Conservation (phyloP, 257 asterid species). For the Apocynum venetum region DNA sequence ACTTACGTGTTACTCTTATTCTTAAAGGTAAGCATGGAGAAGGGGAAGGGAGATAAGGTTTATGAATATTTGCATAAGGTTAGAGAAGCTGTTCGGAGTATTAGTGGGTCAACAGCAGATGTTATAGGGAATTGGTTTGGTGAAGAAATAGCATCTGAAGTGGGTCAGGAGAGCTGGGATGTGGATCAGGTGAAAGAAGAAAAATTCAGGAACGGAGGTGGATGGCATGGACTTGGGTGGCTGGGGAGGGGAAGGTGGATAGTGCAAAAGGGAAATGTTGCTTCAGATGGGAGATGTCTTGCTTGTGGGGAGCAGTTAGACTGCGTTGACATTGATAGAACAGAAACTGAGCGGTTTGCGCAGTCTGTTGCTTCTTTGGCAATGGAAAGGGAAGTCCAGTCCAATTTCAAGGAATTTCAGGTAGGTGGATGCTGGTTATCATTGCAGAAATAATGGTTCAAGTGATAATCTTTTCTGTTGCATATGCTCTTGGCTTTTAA, state of each 20-base stretch:
- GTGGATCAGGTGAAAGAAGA: slow-evolving; percentile 54
- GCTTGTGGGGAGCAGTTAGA: slow-evolving; percentile 56
- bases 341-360: slow-evolving; percentile 69
- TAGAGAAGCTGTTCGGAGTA: slow-evolving; percentile 47
- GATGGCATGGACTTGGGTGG: slow-evolving; percentile 98
- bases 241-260: slow-evolving; percentile 79
- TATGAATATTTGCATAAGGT: slow-evolving; percentile 84
- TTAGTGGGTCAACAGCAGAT: slow-evolving; percentile 52
- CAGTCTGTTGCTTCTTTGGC: slow-evolving; percentile 81
- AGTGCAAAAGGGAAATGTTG: slow-evolving; percentile 39
- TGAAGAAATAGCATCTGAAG: slow-evolving; percentile 45
- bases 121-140: slow-evolving; percentile 65
- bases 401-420: slow-evolving; percentile 80
- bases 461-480: background rate
- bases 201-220: slow-evolving; percentile 65
- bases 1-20: background rate
- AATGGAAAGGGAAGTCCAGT: slow-evolving; percentile 65
- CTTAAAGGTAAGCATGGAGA: slow-evolving; percentile 66
- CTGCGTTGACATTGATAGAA: slow-evolving; percentile 67
- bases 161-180: slow-evolving; percentile 38
- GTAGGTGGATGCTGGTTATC: slow-evolving; percentile 27
- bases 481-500: background rate
- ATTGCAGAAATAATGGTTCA: background rate
- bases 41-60: slow-evolving; percentile 54
- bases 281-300: slow-evolving; percentile 54